Base-by-base conservation (phyloP, 2,329 filamentous ascomycete species). In the Sporothrix brasiliensis region DNA sequence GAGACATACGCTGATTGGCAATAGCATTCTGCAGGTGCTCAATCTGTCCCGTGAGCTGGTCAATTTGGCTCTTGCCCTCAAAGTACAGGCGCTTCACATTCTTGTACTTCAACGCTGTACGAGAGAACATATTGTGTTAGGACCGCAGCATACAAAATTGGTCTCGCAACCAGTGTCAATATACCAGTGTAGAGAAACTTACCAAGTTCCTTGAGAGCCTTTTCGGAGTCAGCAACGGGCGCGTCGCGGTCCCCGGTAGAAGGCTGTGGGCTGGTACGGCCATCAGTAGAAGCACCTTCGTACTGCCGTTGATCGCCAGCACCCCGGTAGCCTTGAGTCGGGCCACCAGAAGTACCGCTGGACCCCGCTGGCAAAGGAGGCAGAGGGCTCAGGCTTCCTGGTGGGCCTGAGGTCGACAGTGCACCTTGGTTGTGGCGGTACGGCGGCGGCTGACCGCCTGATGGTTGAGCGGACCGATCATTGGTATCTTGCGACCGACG, bases 31-130 rank as follows among this genome's bases (percentile, higher is more conserved):
- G 95, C 21, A 99, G 86, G 76, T 95, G 91, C 79, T 97, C 94
- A 30, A 98, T 92, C 80, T 97, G 94, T 21, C 89, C 86, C 74
- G 90, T 91, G 76, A 97, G 91, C 76, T 91, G 88, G 77, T 97
- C 94, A 69, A 98, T 94, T 80, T 97, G 94, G 19, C 89, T 86
- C 78, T 97, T 95, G 77, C 94, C 93, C 74, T 98, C 95, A 79
- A 98, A 98, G 79, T 97, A 99, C 76, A 97, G 92, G 70, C 93
- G 90, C 83, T 99, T 99, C 71, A 99, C 94, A 78, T 97, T 97
- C 79, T 96, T 96, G 79, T 99, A 99, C 82, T 99, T 99, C 75
- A 88, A 89, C 77, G 69, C 74, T 81, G 77, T 74, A 44, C 2
- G 78, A 67, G 52, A n/a, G 30, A 47, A 21, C 21, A 19, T 4